Evolutionary conservation across 345 rosid species (phyloP).

Genomic region (Eucalyptus coolabah): DNA sequence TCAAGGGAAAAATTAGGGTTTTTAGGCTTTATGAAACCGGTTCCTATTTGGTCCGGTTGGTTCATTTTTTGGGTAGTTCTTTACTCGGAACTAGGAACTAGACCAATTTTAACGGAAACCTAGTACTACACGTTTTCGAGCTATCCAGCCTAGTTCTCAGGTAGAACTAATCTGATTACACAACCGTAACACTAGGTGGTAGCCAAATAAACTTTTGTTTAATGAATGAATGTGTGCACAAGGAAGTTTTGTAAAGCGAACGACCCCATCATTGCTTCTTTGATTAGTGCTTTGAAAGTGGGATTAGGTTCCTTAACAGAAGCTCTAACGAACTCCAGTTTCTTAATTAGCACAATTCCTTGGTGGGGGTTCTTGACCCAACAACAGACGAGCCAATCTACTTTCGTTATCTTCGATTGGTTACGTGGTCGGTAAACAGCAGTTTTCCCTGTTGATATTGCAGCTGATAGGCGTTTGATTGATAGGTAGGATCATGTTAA

Average conservation of each 20-base stretch:
- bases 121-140: too few species aligned
- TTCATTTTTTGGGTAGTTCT: background rate
- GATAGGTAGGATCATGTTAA: background rate
- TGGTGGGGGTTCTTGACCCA: background rate
- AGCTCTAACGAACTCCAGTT: conserved; percentile 9
- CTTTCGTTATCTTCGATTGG: background rate
- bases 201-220: background rate
- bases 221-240: background rate
- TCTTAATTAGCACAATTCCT: background rate
- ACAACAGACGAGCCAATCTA: background rate
- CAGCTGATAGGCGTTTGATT: background rate
- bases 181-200: background rate
- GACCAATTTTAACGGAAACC: background rate
- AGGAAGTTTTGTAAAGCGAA: background rate
- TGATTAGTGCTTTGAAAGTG: background rate
- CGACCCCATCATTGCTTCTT: background rate
- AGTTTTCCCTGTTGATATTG: background rate
- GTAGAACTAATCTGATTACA: background rate
- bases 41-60: background rate
- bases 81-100: rapidly evolving
- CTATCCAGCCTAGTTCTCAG: background rate
- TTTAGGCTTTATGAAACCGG: background rate
- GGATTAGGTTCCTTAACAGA: conserved; percentile 3
- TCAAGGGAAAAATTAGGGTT: background rate
- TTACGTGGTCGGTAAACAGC: background rate